A percentile compares a stretch with the other conserved stretches of the same genome.
Evolutionary conservation across 257 asterid genomes (phyloP).

Genomic region (Jacaranda mimosifolia): DNA sequence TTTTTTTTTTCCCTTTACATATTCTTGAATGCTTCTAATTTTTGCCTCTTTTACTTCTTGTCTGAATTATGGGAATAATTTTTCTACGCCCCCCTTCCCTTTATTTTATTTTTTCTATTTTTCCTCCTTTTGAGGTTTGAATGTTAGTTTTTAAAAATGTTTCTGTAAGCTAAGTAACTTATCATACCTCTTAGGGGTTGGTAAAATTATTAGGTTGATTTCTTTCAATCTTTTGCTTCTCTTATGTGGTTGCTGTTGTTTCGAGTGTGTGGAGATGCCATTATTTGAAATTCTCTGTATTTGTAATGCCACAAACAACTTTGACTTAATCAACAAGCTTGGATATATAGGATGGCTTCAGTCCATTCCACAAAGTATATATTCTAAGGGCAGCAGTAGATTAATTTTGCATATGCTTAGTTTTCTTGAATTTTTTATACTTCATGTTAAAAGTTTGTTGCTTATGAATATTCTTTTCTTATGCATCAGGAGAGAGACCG

Average conservation of each 20-base stretch:
- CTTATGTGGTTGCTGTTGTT: slow-evolving; percentile 2
- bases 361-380: no score
- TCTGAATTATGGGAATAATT: not conserved
- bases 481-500: no score
- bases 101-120: not conserved
- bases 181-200: not conserved
- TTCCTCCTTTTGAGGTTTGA: not conserved
- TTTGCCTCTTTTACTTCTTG: not conserved
- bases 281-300: no score
- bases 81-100: not conserved
- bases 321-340: no score
- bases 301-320: no score
- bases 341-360: no score
- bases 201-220: slow-evolving; percentile 25
- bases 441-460: no score
- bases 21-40: not conserved
- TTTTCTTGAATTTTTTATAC: no score
- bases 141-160: slow-evolving; percentile 4
- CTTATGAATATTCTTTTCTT: no score
- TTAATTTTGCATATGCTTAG: no score
- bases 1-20: not conserved
- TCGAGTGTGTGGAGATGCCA: not conserved
- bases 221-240: slow-evolving; percentile 20
- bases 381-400: no score
- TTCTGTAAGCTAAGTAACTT: no score